Conservation (phyloP, 345 rosid species). For the Anacardium occidentale region DNA sequence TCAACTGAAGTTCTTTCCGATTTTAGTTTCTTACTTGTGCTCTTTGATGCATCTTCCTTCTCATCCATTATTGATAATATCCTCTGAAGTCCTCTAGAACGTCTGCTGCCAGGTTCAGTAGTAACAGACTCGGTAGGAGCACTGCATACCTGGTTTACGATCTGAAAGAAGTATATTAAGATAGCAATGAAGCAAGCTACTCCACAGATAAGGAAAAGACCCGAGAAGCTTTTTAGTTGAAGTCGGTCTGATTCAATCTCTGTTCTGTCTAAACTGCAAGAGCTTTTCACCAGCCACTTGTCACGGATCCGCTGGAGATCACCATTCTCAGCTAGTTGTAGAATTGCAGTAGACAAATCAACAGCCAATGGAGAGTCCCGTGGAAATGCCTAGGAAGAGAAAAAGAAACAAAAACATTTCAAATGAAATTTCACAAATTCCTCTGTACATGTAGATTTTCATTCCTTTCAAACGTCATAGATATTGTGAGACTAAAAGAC, state of each 20-base stretch:
- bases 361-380: constrained; percentile 23
- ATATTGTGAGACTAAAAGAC: too few relatives aligned
- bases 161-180: constrained; percentile 29
- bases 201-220: constrained; percentile 18
- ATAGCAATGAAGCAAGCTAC: constrained; percentile 7
- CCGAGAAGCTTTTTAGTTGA: constrained; percentile 23
- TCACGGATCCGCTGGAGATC: constrained; percentile 26
- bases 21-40: constrained; percentile 52
- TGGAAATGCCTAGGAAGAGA: constrained; percentile 18
- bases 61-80: constrained; percentile 77
- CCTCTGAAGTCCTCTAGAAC: constrained; percentile 48
- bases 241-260: constrained; percentile 6
- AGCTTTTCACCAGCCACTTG: constrained; percentile 19
- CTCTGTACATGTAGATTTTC: too few relatives aligned
- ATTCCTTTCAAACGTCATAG: too few relatives aligned
- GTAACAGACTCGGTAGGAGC: constrained; percentile 29
- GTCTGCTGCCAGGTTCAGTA: constrained; percentile 28
- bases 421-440: too few relatives aligned
- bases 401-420: not conserved
- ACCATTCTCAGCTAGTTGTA: constrained; percentile 25
- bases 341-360: constrained; percentile 27
- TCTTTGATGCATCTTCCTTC: constrained; percentile 50
- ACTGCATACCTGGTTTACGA: constrained; percentile 35
- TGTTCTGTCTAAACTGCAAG: constrained; percentile 1
- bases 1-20: constrained; percentile 39